Evolutionary conservation across 371 early-diverging fungal genomes (phyloP).

Genomic region (Smittium mucronatum): DNA sequence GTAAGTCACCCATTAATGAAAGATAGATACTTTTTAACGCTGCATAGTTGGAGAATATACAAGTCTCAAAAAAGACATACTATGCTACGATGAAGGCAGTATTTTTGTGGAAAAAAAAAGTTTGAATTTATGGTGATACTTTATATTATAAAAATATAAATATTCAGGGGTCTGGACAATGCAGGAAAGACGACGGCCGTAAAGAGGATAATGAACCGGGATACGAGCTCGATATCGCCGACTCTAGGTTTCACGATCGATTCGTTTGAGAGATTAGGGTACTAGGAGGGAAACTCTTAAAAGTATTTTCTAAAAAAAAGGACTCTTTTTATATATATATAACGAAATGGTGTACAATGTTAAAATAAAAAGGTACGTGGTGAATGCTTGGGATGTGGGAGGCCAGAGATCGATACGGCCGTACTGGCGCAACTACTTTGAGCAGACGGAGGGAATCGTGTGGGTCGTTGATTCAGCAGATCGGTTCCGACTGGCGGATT

Average conservation of each 20-base stretch:
- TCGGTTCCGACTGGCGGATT: constrained; percentile 62
- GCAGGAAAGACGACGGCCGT: constrained; percentile 99
- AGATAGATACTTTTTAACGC: not conserved
- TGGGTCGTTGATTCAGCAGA: constrained; percentile 98
- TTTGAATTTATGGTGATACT: too few relatives aligned
- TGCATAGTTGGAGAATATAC: too few relatives aligned
- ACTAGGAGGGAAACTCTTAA: constrained; percentile 2
- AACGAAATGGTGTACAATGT: constrained; percentile 1
- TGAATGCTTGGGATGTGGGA: constrained; percentile 96
- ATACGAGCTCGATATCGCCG: constrained; percentile 87
- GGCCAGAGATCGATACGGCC: constrained; percentile 95
- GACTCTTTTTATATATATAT: constrained; percentile 4
- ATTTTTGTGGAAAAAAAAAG: too few relatives aligned
- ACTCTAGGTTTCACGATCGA: constrained; percentile 95
- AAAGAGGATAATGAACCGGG: constrained; percentile 84
- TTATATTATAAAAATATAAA: constrained; percentile 24
- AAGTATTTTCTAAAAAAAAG: not conserved
- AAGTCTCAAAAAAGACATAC: too few relatives aligned
- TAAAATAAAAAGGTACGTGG: constrained; percentile 40
- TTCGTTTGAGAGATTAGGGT: constrained; percentile 59
- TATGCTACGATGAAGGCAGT: too few relatives aligned
- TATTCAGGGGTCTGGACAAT: constrained; percentile 82
- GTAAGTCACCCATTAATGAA: constrained; percentile 31
- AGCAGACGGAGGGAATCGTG: constrained; percentile 93
- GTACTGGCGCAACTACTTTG: constrained; percentile 99